Evolutionary conservation across 305 asterid species (phyloP), one percentile per base, ranked within the genome.

Genomic region (Ajuga reptans): DNA sequence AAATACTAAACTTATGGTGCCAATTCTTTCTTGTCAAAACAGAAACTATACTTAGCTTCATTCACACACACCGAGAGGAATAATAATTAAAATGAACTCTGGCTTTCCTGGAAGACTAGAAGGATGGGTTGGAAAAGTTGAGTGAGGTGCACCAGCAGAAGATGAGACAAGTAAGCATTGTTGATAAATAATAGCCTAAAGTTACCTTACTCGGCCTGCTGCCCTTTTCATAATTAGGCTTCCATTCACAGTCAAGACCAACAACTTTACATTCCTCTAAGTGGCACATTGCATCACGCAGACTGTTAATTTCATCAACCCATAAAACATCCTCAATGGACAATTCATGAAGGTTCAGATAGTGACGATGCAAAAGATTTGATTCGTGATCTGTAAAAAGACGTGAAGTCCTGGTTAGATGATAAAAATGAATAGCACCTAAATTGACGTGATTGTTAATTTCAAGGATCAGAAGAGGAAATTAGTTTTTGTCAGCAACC

Each of bases 191-290:
- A 41, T 58, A 73, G 52, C 59, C 15, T 16, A 46, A 53, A 64
- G 4, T 71, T 78, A 93, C 99, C 96, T 91, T 89, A 76, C 75
- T 89, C 58, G 88, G 86, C 63, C 9, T 68, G 83, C 89, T 80
- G 53, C 97, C 97, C 81, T 91, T 93, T 77, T 64, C 90, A 68
- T 84, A 91, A 77, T 77, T 87, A 61, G 97, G 97, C 78, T 87
- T 91, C 99, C 99, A 93, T 77, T 93, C 99, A 79, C 96, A 91
- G 76, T 93, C 99, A 75, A 93, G 17, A 58, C 99, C 99, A 46
- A 93, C 66, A 65, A 93, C 86, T 84, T 91, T 89, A 79, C 91
- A 91, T 72, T 79, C 83, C 84, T 86, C 86, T 15, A 93, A 77
- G 77, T 89, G 73, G 66, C 59, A 3, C 64, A 84, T 79, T 72